Conservation (phyloP, 805 yeast genomes). For the Ogataea sp. region DNA sequence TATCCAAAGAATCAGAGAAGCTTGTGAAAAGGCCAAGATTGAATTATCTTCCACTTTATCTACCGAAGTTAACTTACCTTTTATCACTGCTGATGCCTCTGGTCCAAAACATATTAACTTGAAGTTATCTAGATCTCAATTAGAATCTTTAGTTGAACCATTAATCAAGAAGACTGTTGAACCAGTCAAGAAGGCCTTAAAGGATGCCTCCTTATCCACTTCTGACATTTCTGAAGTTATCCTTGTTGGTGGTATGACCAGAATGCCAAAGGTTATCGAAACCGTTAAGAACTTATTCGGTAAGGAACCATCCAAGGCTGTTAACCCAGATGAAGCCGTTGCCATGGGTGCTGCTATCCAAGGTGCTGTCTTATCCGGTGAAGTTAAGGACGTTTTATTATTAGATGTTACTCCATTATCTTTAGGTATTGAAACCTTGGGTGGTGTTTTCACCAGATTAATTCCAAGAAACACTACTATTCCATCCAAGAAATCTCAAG, state of each 20-base stretch:
- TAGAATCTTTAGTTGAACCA: constrained; percentile 59
- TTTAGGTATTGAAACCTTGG: constrained; percentile 95
- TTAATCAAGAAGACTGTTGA: constrained; percentile 60
- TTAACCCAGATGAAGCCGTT: constrained; percentile 91
- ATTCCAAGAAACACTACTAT: constrained; percentile 92
- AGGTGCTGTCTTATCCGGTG: constrained; percentile 82
- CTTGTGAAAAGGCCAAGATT: constrained; percentile 71
- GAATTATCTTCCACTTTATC: constrained; percentile 59
- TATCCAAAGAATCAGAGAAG: constrained; percentile 71
- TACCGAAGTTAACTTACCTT: constrained; percentile 63
- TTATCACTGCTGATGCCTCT: constrained; percentile 42
- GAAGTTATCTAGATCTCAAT: constrained; percentile 53
- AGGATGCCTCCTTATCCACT: constrained; percentile 62
- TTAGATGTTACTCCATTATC: constrained; percentile 97
- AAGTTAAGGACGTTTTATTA: constrained; percentile 90
- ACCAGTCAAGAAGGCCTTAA: constrained; percentile 66
- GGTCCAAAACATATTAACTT: constrained; percentile 52
- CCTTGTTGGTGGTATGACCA: constrained; percentile 83
- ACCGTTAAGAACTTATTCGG: constrained; percentile 53
- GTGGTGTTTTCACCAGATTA: constrained; percentile 93
- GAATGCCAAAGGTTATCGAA: constrained; percentile 74
- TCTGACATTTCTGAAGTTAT: constrained; percentile 68
- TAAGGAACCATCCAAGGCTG: constrained; percentile 60
- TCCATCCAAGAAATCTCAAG: constrained; percentile 94
- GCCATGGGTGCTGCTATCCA: constrained; percentile 88